Evolutionary conservation across 176 grass and related monocot species (phyloP), one percentile per base, ranked within the genome.

Genomic region (Aegilops sharonensis): DNA sequence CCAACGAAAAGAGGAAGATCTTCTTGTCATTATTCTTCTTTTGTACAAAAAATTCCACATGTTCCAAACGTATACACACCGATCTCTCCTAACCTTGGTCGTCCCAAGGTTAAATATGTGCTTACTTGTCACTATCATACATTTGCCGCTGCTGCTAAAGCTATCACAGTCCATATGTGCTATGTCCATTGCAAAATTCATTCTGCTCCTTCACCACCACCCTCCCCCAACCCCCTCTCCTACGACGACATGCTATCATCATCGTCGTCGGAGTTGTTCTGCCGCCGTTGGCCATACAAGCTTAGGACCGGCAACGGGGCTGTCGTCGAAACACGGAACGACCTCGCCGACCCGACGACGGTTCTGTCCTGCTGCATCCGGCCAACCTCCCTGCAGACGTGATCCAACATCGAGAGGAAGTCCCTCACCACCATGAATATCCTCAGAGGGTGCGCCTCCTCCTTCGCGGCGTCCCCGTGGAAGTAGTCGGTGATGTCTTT

Each of bases 341-440:
- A 94, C 63, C 97, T 88, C 15, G 92, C 92, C 3, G 97, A 94
- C 60, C 97, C 94, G 27, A 93, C 47, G 43, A 93, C 80, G 1
- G 89, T 92, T 84, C 97, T 92, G 79, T 96, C 97, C 67, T 96
- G 92, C 88, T 96, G 94, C 85, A 99, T 90, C 78, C 90, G 87
- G 4, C 94, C 89, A 25, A 99, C 97, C 79, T 99, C 94, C 90
- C 88, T 96, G 83, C 97, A 99, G 8, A 99, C 97, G 61, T 94
- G 91, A 90, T 99, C 97, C 67, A 99, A 74, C 21, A 85, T 87
- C n/a, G 89, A 88, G 21, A 99, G 84, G 85, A 99, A 96, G 77
- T 99, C 97, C 61, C 97, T 90, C 64, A 99, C 97, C 84, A 99
- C 97, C 97, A 96, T 92, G 90, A 99, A 99, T 77, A 99, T 99